phyloP scores from a whole-genome alignment of 1,139 yeast species.

The Lipomyces yarrowii region DNA sequence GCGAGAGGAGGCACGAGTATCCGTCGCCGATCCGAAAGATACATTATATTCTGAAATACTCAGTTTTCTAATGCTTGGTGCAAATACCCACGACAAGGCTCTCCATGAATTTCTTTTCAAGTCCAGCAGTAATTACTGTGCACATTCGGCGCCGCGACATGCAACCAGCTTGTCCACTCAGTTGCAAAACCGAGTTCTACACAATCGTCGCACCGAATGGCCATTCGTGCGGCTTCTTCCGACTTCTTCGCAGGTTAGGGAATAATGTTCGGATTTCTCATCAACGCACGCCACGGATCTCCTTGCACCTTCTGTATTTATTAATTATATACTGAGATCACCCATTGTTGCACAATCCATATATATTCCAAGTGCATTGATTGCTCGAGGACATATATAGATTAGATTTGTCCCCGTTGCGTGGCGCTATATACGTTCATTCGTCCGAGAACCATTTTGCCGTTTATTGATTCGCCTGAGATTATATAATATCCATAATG shows the following conservation, averaged over 20 bases:
- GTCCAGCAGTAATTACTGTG: too few species aligned
- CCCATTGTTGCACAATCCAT: neutral
- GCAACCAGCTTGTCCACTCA: neutral
- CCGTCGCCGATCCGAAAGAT: conserved; percentile 25
- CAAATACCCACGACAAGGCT: neutral
- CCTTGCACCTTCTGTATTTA: neutral
- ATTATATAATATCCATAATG: neutral
- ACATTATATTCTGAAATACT: conserved; percentile 8
- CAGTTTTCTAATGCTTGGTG: neutral
- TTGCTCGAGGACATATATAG: conserved; percentile 9
- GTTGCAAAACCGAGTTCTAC: neutral
- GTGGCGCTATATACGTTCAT: neutral
- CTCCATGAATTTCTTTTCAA: neutral
- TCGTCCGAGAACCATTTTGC: too few species aligned
- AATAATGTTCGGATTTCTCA: neutral
- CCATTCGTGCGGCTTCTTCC: conserved; percentile 2
- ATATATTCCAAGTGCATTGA: neutral
- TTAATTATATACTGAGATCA: neutral
- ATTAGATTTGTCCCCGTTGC: neutral
- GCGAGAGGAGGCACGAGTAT: conserved; percentile 29
- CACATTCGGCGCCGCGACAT: neutral
- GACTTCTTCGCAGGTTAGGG: neutral
- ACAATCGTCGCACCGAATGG: neutral
- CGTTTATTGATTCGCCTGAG: neutral
- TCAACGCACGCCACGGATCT: neutral